Evolutionary conservation across 1,139 yeast species (phyloP).

Genomic region (Kodamaea arcana): DNA sequence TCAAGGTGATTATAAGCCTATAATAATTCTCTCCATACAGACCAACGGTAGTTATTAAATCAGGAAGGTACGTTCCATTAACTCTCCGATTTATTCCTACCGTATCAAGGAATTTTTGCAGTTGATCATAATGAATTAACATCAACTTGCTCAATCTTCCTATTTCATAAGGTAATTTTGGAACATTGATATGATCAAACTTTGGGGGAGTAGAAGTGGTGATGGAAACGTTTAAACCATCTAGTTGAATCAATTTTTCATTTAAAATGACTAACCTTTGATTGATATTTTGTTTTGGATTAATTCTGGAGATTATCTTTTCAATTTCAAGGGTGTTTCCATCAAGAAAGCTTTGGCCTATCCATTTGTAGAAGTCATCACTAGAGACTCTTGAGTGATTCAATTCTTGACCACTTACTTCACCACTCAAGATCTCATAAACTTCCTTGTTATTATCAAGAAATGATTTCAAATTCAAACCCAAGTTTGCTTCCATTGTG

Average conservation of each 20-base stretch:
- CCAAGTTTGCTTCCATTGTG: slow-evolving; percentile 2
- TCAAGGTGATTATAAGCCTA: slow-evolving; percentile 10
- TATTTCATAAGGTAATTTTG: neutral
- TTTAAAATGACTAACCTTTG: neutral
- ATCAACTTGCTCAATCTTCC: slow-evolving; percentile 12
- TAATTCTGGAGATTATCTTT: neutral
- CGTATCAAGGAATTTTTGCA: slow-evolving; percentile 13
- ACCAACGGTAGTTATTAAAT: slow-evolving; percentile 12
- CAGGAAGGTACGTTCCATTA: slow-evolving; percentile 10
- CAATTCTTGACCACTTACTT: neutral
- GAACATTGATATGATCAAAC: neutral
- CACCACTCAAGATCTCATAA: neutral
- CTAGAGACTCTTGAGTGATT: neutral
- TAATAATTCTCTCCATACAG: slow-evolving; percentile 17
- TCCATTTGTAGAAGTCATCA: no score
- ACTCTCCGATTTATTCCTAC: neutral
- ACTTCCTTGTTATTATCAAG: slow-evolving; percentile 1
- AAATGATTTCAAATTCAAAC: slow-evolving; percentile 2
- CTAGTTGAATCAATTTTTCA: neutral
- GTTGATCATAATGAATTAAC: slow-evolving; percentile 14
- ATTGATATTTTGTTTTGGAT: neutral
- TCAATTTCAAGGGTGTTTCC: neutral
- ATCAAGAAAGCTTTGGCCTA: neutral
- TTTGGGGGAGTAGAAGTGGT: neutral
- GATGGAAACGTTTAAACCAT: neutral